Evolutionary conservation across 139 green algal genomes (phyloP).

Genomic region (Monoraphidium neglectum): DNA sequence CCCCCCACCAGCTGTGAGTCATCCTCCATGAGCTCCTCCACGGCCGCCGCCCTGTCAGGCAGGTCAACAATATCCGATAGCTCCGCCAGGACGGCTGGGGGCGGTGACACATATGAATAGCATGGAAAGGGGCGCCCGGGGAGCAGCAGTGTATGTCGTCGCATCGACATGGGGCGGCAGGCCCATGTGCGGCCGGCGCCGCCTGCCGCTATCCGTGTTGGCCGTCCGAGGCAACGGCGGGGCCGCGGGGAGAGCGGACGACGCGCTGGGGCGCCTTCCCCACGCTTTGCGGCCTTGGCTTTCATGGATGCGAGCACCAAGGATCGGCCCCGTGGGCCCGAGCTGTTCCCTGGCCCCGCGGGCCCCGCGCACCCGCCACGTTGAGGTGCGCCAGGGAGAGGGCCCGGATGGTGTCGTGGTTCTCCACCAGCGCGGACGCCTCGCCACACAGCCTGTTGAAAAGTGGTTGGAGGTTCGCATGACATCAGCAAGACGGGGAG

Average conservation of each 20-base stretch:
- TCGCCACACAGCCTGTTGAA: constrained; percentile 68
- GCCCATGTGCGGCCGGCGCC: no score
- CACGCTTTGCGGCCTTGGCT: no score
- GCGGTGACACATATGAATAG: neutral
- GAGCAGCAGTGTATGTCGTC: neutral
- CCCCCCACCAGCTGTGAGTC: neutral
- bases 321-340: no score
- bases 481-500: no score
- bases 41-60: constrained; percentile 46
- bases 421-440: constrained; percentile 68
- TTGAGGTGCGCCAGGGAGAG: constrained; percentile 75
- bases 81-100: constrained; percentile 42
- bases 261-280: no score
- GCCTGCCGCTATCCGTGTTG: no score
- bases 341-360: constrained; percentile 5
- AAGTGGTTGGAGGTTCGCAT: no score
- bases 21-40: constrained; percentile 56
- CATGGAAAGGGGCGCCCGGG: neutral
- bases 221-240: no score
- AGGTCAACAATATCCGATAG: constrained; percentile 67
- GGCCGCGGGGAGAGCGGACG: no score
- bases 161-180: no score
- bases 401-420: constrained; percentile 77
- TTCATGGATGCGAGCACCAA: no score
- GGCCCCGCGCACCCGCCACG: constrained; percentile 42